Evolutionary conservation across 768 basidiomycete genomes (phyloP).

Genomic region (Floccularia luteovirens): DNA sequence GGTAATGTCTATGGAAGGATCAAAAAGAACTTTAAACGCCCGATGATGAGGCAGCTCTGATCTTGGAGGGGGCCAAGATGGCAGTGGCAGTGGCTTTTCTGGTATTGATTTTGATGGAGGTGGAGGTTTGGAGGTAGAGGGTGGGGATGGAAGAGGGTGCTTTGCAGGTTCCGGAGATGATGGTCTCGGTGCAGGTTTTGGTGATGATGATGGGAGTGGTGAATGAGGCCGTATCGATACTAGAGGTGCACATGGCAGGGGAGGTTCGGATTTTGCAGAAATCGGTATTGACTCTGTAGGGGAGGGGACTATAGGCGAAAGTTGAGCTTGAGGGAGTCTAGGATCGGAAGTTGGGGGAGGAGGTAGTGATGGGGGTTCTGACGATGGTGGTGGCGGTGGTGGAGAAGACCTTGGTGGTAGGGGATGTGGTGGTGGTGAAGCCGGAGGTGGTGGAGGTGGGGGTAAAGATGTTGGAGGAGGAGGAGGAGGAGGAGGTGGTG

Average conservation of each 20-base stretch:
- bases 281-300: slow-evolving; percentile 3
- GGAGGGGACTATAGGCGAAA: background rate
- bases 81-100: slow-evolving; percentile 23
- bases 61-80: slow-evolving; percentile 53
- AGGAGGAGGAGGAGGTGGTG: slow-evolving; percentile 22
- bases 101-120: slow-evolving; percentile 19
- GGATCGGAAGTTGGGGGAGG: slow-evolving; percentile 2
- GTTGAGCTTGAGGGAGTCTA: background rate
- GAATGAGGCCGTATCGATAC: slow-evolving; percentile 17
- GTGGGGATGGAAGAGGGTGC: slow-evolving; percentile 21
- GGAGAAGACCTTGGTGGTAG: background rate
- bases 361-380: slow-evolving; percentile 16
- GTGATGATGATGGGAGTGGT: slow-evolving; percentile 26
- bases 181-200: slow-evolving; percentile 26
- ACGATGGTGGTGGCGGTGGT: slow-evolving; percentile 10
- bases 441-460: slow-evolving; percentile 26
- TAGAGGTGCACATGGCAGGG: slow-evolving; percentile 12
- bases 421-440: slow-evolving; percentile 9
- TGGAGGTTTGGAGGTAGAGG: slow-evolving; percentile 14
- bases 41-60: slow-evolving; percentile 37
- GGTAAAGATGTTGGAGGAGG: slow-evolving; percentile 15
- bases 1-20: slow-evolving; percentile 44
- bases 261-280: slow-evolving; percentile 12
- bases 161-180: too few species aligned
- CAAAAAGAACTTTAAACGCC: slow-evolving; percentile 57